Evolutionary conservation across 257 asterid genomes (phyloP), one percentile per base, ranked within the genome.

Genomic region (Ilex aquifolium): DNA sequence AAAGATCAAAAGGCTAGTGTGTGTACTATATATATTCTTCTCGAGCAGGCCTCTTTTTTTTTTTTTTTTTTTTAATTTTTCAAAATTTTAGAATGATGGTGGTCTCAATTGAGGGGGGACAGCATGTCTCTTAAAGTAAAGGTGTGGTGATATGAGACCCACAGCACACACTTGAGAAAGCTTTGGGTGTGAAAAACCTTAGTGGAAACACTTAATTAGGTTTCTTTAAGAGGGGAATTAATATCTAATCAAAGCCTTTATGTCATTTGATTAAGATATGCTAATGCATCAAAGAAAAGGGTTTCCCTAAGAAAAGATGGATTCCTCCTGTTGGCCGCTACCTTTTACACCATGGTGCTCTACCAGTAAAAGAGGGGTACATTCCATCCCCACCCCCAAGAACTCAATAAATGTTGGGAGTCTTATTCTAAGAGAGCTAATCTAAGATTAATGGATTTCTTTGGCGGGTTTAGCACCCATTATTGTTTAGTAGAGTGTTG

Each of bases 51-150:
- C 44, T 70, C 67, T 56, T 58, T 58, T 65, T 69, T 61, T 62
- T 62, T 17, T n/a, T n/a, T n/a, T n/a, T n/a, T n/a, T n/a, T n/a
- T n/a, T n/a, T n/a, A n/a, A n/a, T n/a, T n/a, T n/a, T 62, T 46
- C 67, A 69, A 67, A 67, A 59, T 55, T 63, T 32, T 55, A 63
- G 68, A 75, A 78, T 71, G 82, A 83, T 85, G 80, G 42, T 64
- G 79, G 83, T 78, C 72, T 78, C 69, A 56, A 80, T 58, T 76
- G 56, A 54, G 65, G 73, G 86, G 88, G 86, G 79, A 79, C 94
- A 83, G 32, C 50, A 60, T 88, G 89, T 81, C 72, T 56, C 59
- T 32, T 69, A 85, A 88, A 78, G 91, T 59, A 61, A 50, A 61
- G 69, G 69, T 21, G n/a, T 69, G 66, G 62, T 64, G 64, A 77